A percentile compares a stretch with the other conserved stretches of the same genome.
phyloP scores from a whole-genome alignment of 2,329 filamentous ascomycete species.

The Lecanoromycetidae sp. region DNA sequence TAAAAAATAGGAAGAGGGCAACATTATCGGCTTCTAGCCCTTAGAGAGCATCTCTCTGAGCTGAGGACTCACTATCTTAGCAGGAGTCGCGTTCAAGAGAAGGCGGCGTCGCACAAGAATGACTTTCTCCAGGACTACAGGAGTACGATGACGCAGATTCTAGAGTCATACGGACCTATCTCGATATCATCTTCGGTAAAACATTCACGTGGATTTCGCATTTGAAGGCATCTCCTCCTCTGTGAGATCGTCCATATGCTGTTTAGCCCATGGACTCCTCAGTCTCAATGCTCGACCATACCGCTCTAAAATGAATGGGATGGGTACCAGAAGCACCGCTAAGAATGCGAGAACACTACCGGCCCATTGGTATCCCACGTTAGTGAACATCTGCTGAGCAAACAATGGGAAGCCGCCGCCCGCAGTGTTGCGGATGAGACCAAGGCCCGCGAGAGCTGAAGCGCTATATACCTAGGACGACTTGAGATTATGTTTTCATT shows the following conservation, averaged over 20 bases:
- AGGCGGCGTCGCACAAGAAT: too few species aligned
- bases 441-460: slow-evolving; percentile 32
- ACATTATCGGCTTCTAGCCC: too few species aligned
- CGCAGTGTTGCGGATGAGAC: slow-evolving; percentile 29
- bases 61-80: too few species aligned
- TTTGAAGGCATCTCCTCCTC: slow-evolving; percentile 12
- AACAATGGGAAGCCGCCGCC: slow-evolving; percentile 32
- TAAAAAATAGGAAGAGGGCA: too few species aligned
- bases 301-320: slow-evolving; percentile 14
- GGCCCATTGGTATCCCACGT: slow-evolving; percentile 29
- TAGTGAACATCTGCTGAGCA: slow-evolving; percentile 26
- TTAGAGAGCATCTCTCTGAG: too few species aligned
- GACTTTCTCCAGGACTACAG: too few species aligned
- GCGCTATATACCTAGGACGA: slow-evolving; percentile 19
- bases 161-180: too few species aligned
- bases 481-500: neutral
- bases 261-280: slow-evolving; percentile 15
- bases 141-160: too few species aligned
- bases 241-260: slow-evolving; percentile 15
- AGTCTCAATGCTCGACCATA: slow-evolving; percentile 13
- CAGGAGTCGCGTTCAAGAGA: too few species aligned
- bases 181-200: neutral
- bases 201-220: neutral
- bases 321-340: slow-evolving; percentile 26
- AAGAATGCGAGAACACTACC: slow-evolving; percentile 28